phyloP scores from a whole-genome alignment of 2,329 filamentous ascomycete genomes.

The Colletotrichum kahawae region DNA sequence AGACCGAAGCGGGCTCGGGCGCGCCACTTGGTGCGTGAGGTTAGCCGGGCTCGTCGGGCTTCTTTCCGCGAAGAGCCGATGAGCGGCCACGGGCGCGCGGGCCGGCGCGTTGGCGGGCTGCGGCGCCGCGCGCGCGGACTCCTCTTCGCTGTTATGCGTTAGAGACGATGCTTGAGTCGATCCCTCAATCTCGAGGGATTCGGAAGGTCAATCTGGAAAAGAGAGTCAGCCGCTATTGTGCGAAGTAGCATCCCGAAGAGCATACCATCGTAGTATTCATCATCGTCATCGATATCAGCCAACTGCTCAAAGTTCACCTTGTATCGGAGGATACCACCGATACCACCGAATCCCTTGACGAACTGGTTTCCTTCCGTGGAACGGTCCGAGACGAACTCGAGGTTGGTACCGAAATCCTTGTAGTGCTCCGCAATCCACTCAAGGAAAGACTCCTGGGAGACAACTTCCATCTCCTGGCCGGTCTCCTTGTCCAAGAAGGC shows the following conservation, averaged over 20 bases:
- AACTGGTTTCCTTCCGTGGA: slow-evolving; percentile 99
- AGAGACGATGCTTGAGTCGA: slow-evolving; percentile 64
- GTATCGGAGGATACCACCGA: slow-evolving; percentile 96
- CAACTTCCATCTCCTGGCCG: slow-evolving; percentile 95
- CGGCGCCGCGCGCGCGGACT: slow-evolving; percentile 23
- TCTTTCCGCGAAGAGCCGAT: slow-evolving; percentile 53
- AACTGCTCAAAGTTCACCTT: slow-evolving; percentile 99
- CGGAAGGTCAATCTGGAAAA: slow-evolving; percentile 80
- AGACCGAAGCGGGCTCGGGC: slow-evolving; percentile 72
- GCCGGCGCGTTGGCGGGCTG: slow-evolving; percentile 41
- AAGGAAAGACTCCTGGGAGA: slow-evolving; percentile 89
- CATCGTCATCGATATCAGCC: slow-evolving; percentile 86
- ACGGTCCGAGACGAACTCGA: slow-evolving; percentile 97
- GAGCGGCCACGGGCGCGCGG: slow-evolving; percentile 45
- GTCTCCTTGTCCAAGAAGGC: slow-evolving; percentile 96
- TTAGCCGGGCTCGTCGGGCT: slow-evolving; percentile 49
- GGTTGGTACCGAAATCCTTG: slow-evolving; percentile 93
- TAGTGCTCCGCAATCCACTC: slow-evolving; percentile 99
- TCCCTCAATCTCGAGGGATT: slow-evolving; percentile 91
- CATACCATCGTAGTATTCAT: slow-evolving; percentile 83
- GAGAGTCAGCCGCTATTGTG: slow-evolving; percentile 3
- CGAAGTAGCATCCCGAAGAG: not conserved
- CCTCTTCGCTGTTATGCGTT: slow-evolving; percentile 35
- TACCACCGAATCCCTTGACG: slow-evolving; percentile 98
- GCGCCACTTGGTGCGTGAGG: slow-evolving; percentile 54